Conservation (phyloP, 1,284 basidiomycete genomes). For the Ceratobasidium sp. region DNA sequence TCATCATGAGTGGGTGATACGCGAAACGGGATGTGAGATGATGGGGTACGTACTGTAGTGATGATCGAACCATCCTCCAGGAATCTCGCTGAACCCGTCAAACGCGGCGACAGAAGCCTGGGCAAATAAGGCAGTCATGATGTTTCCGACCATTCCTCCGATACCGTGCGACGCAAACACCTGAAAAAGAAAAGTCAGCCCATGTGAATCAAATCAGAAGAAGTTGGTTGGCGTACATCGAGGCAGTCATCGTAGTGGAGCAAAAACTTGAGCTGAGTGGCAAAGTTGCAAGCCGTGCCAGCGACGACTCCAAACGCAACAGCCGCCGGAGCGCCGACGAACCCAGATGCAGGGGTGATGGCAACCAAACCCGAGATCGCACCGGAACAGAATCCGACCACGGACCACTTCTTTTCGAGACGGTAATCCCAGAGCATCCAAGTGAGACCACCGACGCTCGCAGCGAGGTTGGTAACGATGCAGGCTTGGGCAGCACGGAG, state of each 20-base stretch:
- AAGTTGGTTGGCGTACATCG: slow-evolving; percentile 62
- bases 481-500: slow-evolving; percentile 88
- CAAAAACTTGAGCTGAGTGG: slow-evolving; percentile 89
- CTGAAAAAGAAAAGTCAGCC: slow-evolving; percentile 42
- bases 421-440: slow-evolving; percentile 98
- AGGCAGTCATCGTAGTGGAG: slow-evolving; percentile 79
- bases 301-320: slow-evolving; percentile 87
- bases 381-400: slow-evolving; percentile 95
- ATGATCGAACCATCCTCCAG: slow-evolving; percentile 92
- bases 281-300: slow-evolving; percentile 89
- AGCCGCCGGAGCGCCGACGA: slow-evolving; percentile 83
- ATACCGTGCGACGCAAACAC: slow-evolving; percentile 62
- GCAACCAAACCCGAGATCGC: slow-evolving; percentile 89
- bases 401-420: slow-evolving; percentile 91
- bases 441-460: slow-evolving; percentile 84
- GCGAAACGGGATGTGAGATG: too few relatives aligned
- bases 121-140: slow-evolving; percentile 88
- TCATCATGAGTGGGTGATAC: slow-evolving; percentile 33
- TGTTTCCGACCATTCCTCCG: slow-evolving; percentile 60
- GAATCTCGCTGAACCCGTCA: slow-evolving; percentile 77
- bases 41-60: slow-evolving; percentile 63
- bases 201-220: not conserved
- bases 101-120: slow-evolving; percentile 83
- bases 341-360: slow-evolving; percentile 92
- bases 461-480: slow-evolving; percentile 92